Conservation (phyloP, 768 basidiomycete species). For the Suillus cothurnatus region DNA sequence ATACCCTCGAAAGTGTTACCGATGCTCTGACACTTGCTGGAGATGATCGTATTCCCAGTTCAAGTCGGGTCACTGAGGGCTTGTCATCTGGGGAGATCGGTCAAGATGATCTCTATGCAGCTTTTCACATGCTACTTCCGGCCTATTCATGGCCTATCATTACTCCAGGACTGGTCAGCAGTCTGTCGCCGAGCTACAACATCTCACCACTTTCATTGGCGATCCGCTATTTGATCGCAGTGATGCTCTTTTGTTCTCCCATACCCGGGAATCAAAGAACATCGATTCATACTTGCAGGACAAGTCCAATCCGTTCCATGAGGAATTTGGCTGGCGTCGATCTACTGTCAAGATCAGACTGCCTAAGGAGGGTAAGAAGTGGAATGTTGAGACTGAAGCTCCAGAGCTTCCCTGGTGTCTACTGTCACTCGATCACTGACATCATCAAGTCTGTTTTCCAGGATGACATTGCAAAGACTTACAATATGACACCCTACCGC, state of each 20-base stretch:
- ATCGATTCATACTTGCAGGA: constrained; percentile 11
- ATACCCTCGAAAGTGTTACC: no score
- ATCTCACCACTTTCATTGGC: constrained; percentile 26
- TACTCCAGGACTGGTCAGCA: constrained; percentile 17
- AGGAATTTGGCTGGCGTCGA: constrained; percentile 23
- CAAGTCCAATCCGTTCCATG: constrained; percentile 16
- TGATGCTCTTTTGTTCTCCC: constrained; percentile 24
- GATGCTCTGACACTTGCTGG: no score
- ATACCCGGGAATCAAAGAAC: neutral
- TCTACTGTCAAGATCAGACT: constrained; percentile 15
- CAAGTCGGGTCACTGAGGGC: no score
- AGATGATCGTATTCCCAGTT: no score
- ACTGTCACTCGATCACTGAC: neutral
- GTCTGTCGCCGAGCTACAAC: constrained; percentile 26
- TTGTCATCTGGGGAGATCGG: no score
- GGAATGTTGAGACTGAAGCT: neutral
- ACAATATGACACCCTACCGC: constrained; percentile 9
- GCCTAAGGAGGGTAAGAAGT: neutral
- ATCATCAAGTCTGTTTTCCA: constrained; percentile 8
- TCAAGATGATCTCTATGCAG: neutral
- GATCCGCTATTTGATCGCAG: constrained; percentile 22
- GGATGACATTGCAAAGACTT: neutral
- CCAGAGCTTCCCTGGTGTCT: neutral
- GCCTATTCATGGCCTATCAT: neutral
- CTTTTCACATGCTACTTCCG: constrained; percentile 25